Evolutionary conservation across 768 basidiomycete species (phyloP).

Genomic region (Trametes cingulata): DNA sequence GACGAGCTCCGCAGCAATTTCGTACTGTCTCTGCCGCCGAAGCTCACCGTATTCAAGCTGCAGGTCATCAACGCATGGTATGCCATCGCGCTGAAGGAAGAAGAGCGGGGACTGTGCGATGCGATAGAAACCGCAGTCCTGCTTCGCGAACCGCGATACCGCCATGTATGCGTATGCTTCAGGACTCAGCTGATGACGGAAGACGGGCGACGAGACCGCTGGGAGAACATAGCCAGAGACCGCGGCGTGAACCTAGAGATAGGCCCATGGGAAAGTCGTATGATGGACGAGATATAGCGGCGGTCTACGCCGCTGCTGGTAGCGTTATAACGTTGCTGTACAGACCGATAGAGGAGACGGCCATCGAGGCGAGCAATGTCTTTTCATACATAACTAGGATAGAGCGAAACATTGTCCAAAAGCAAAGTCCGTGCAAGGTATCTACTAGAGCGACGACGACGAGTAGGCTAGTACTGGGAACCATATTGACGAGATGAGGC

Average conservation of each 20-base stretch:
- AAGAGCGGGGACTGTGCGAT: conserved; percentile 36
- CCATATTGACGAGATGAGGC: conserved; percentile 9
- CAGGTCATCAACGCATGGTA: conserved; percentile 39
- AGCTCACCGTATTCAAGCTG: conserved; percentile 37
- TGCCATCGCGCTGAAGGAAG: conserved; percentile 30
- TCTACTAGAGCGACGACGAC: conserved; percentile 9
- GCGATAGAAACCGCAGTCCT: conserved; percentile 30
- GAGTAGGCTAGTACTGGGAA: conserved; percentile 7
- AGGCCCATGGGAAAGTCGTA: conserved; percentile 33
- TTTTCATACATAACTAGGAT: conserved; percentile 6
- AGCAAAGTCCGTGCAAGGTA: conserved; percentile 8
- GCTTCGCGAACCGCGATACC: conserved; percentile 10
- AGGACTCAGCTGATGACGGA: conserved; percentile 18
- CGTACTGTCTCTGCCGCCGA: conserved; percentile 32
- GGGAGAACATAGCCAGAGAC: conserved; percentile 30
- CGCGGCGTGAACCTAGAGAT: conserved; percentile 26
- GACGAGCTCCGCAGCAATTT: conserved; percentile 37
- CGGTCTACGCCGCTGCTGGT: not conserved
- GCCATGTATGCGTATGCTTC: conserved; percentile 19
- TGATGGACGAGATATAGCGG: conserved; percentile 17
- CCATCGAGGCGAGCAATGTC: conserved; percentile 5
- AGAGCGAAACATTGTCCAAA: conserved; percentile 9
- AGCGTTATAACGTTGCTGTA: not conserved
- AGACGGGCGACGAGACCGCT: conserved; percentile 27
- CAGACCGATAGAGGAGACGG: not conserved